Evolutionary conservation across 2,329 filamentous ascomycete genomes (phyloP).

Genomic region (Fusarium avenaceum): DNA sequence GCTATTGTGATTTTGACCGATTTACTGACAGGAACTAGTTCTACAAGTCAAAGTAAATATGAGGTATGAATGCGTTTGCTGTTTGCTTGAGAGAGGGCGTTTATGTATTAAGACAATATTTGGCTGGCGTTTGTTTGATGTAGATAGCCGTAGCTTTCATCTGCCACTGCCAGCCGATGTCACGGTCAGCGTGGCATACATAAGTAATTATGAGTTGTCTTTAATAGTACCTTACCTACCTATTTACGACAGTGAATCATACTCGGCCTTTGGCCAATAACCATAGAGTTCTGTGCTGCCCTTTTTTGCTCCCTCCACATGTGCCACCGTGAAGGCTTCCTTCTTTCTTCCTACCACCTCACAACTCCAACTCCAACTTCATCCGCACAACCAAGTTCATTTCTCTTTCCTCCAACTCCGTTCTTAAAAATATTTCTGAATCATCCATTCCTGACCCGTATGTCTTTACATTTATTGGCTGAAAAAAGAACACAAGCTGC

Average conservation of each 20-base stretch:
- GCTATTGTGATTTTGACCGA: background rate
- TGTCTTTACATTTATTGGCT: background rate
- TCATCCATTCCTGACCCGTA: background rate
- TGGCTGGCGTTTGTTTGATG: constrained; percentile 9
- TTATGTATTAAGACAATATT: constrained; percentile 8
- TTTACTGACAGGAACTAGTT: constrained; percentile 53
- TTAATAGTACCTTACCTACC: background rate
- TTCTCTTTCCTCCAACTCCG: constrained; percentile 6
- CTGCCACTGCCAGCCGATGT: constrained; percentile 7
- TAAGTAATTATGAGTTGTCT: background rate
- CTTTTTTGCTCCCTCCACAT: constrained; percentile 10
- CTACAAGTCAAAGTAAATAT: constrained; percentile 53
- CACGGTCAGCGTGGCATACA: background rate
- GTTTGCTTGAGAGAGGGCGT: background rate
- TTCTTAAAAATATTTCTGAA: background rate
- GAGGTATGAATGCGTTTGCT: constrained; percentile 14
- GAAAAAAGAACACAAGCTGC: background rate
- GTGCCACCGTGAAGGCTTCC: background rate
- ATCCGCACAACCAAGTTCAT: background rate
- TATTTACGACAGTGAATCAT: constrained; percentile 22
- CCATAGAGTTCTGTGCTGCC: constrained; percentile 5
- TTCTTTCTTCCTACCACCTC: background rate
- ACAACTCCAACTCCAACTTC: background rate
- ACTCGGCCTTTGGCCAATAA: constrained; percentile 9
- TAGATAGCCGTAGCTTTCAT: constrained; percentile 7